phyloP scores from a whole-genome alignment of 164 flowering plant species.

The Kalanchoe fedtschenkoi region DNA sequence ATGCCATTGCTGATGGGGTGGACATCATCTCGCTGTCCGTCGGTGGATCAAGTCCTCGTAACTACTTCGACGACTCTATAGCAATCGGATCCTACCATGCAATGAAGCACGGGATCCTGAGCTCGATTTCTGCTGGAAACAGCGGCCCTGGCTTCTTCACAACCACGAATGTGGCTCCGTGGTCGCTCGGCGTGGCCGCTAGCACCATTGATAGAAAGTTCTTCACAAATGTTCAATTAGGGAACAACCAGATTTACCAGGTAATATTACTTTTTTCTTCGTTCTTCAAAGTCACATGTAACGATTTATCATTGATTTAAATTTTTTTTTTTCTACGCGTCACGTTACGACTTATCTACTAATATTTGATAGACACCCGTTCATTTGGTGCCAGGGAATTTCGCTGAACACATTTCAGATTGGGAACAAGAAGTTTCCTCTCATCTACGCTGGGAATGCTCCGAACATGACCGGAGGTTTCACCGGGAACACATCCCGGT shows the following conservation, averaged over 20 bases:
- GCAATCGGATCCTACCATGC: slow-evolving; percentile 32
- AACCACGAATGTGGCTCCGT: slow-evolving; percentile 25
- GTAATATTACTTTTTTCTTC: slow-evolving; percentile 1
- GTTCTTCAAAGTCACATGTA: too few relatives aligned
- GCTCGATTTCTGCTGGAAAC: slow-evolving; percentile 26
- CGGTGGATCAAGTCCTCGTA: not conserved
- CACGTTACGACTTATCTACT: not conserved
- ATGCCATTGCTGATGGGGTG: slow-evolving; percentile 44
- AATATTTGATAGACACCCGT: too few relatives aligned
- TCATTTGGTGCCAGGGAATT: slow-evolving; percentile 16
- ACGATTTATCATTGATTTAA: too few relatives aligned
- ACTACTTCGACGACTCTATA: slow-evolving; percentile 17
- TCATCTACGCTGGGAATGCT: slow-evolving; percentile 23
- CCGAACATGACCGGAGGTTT: slow-evolving; percentile 16
- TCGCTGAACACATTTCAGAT: slow-evolving; percentile 21
- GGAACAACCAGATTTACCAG: slow-evolving; percentile 19
- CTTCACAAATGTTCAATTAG: slow-evolving; percentile 15
- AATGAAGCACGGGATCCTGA: slow-evolving; percentile 21
- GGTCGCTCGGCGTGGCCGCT: slow-evolving; percentile 37
- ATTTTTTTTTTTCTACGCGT: too few relatives aligned
- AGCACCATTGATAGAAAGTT: slow-evolving; percentile 25
- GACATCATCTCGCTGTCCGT: slow-evolving; percentile 34
- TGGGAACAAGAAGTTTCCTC: slow-evolving; percentile 7
- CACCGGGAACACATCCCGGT: not conserved
- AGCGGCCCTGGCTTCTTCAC: slow-evolving; percentile 16